Evolutionary conservation across 108 stramenopile species (phyloP), one percentile per base, ranked within the genome.

Genomic region (Heterococcus sp.): DNA sequence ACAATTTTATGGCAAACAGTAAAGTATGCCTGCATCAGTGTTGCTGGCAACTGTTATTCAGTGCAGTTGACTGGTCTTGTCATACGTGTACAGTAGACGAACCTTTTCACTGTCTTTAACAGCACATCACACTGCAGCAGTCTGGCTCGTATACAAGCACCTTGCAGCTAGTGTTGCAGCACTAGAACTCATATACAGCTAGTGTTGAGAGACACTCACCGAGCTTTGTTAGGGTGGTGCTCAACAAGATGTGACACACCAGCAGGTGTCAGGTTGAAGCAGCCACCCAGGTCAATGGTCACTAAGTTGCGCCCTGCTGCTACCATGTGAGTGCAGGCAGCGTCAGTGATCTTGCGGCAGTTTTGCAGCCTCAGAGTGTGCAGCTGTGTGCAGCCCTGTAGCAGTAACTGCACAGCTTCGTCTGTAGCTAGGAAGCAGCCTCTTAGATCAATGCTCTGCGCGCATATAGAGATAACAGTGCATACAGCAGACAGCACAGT

Each of bases 391-490:
- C 72, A 73, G 11, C 79, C 69, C 26, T 66, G 36, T 1, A 81
- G 79, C 65, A 81, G 65, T 27, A 39, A 32, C 27, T 2, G 40
- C 33, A 81, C 64, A 32, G 71, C 32, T 29, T 8, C 72, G 65
- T 81, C 79, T 35, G 71, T 32, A n/a, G 73, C 38, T 71, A 72
- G 72, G 66, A 81, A 81, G 65, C 79, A 81, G 31, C 58, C 79
- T 32, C 72, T 70, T 32, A 81, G 72, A 29, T 81, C 71, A 4
- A 81, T 64, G n/a, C n/a, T n/a, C n/a, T n/a, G n/a, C n/a, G n/a
- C n/a, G n/a, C n/a, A n/a, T n/a, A n/a, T n/a, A n/a, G n/a, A n/a
- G n/a, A n/a, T n/a, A n/a, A n/a, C n/a, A n/a, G n/a, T n/a, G n/a
- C n/a, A n/a, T n/a, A n/a, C n/a, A n/a, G n/a, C n/a, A n/a, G n/a